Conservation (phyloP, 768 basidiomycete genomes). For the Boletales sp. region DNA sequence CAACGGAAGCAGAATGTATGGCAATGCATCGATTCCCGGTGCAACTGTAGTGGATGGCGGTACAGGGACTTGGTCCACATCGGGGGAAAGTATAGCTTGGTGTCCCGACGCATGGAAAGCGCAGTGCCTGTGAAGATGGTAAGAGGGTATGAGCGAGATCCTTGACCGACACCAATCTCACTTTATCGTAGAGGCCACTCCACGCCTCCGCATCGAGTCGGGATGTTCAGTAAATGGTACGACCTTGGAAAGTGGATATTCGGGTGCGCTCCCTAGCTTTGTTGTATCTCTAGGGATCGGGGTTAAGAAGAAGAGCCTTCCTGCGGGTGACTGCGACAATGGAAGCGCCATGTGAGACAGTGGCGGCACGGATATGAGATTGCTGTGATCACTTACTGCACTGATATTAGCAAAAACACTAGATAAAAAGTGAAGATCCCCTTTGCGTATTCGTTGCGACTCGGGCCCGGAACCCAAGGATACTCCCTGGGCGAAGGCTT, state of each 20-base stretch:
- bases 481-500: constrained; percentile 82
- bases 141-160: constrained; percentile 8
- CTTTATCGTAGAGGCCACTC: constrained; percentile 88
- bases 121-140: constrained; percentile 57
- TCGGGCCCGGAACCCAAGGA: constrained; percentile 47
- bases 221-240: constrained; percentile 87
- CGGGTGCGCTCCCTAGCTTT: constrained; percentile 43
- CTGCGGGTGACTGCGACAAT: constrained; percentile 57
- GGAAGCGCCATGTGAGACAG: background rate
- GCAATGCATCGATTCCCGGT: constrained; percentile 80
- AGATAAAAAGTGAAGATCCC: constrained; percentile 84
- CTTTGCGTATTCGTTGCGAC: constrained; percentile 59
- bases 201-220: constrained; percentile 82
- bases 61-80: constrained; percentile 51
- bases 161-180: constrained; percentile 29
- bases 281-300: constrained; percentile 54
- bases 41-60: constrained; percentile 55
- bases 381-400: constrained; percentile 47
- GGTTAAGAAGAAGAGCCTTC: constrained; percentile 77
- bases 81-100: constrained; percentile 64
- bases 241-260: constrained; percentile 82
- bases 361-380: background rate
- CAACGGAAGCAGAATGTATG: constrained; percentile 82
- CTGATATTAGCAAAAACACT: constrained; percentile 93
- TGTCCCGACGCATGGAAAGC: constrained; percentile 68